A percentile compares a stretch with the other conserved stretches of the same genome.
phyloP scores from a whole-genome alignment of 345 rosid genomes.

The Sapria himalayana region DNA sequence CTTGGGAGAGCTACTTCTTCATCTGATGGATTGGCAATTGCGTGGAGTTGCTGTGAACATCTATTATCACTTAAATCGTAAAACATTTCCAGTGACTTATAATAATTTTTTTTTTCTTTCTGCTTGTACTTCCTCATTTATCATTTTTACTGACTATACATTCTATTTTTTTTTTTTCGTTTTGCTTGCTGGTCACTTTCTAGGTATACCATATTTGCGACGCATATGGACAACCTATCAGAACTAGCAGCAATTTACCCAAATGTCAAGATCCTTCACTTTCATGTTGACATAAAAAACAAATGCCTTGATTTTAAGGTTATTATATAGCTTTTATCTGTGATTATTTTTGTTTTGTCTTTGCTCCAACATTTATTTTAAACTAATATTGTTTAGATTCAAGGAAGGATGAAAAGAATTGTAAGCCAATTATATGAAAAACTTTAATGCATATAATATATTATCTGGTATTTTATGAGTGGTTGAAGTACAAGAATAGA shows the following conservation, averaged over 20 bases:
- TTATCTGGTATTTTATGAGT: too few species aligned
- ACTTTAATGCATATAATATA: too few species aligned
- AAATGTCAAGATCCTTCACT: slow-evolving; percentile 65
- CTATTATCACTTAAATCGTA: slow-evolving; percentile 65
- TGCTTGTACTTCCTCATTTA: background rate
- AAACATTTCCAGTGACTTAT: slow-evolving; percentile 9
- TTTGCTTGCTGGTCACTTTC: slow-evolving; percentile 5
- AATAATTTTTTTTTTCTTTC: background rate
- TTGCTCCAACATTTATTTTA: background rate
- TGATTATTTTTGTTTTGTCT: background rate
- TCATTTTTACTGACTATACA: background rate
- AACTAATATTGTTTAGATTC: too few species aligned
- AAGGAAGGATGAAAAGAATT: too few species aligned
- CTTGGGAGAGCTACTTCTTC: slow-evolving; percentile 98
- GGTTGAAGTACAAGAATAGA: too few species aligned
- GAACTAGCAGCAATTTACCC: slow-evolving; percentile 78
- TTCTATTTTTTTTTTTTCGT: background rate
- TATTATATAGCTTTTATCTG: too few species aligned
- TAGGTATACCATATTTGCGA: slow-evolving; percentile 80
- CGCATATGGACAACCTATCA: slow-evolving; percentile 69
- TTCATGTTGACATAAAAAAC: slow-evolving; percentile 44
- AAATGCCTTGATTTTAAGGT: slow-evolving; percentile 88
- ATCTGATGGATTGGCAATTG: slow-evolving; percentile 80
- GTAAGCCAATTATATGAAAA: too few species aligned
- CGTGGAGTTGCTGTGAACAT: slow-evolving; percentile 96